Base-by-base conservation (phyloP, 1,284 basidiomycete genomes). In the Cutaneotrichosporon mucoides region DNA sequence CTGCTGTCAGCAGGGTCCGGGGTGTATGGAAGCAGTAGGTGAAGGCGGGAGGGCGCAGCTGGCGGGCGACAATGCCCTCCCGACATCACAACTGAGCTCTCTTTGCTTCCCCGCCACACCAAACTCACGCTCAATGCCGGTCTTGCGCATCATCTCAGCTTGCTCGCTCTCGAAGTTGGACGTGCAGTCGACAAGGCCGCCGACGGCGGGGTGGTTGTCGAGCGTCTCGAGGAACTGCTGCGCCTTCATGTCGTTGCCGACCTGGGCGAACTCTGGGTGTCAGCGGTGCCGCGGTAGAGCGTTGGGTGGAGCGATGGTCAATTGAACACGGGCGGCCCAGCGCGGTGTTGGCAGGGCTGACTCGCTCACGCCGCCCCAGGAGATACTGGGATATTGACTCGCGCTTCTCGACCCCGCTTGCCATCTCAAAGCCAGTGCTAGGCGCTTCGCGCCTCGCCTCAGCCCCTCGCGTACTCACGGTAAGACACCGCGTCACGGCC, bases 401-500 rank as follows among this genome's bases (percentile, higher is more conserved):
- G 24, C 24, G 24, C 24, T 24, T 24, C 24, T 24, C 24, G 24
- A 24, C 24, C 24, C 24, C 24, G 24, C 24, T 24, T 24, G 24
- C 24, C 24, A 24, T 24, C 24, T 24, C 24, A 24, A 43, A 6
- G n/a, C 42, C 42, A 43, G 42, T 15, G n/a, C 43, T 16, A 13
- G 16, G 43, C 16, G n/a, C 43, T 44, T 6, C n/a, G n/a, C n/a
- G 43, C 49, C n/a, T 9, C 24, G n/a, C 0, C 2, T 24, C 24
- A 24, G 24, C 24, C 24, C 24, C 24, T 24, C 24, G 24, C 24
- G 24, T 24, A 68, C 74, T 64, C 51, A 76, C 74, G 78, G 63
- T 79, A 77, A 3, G 76, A 77, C n/a, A 80, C 59, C 6, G 79
- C 79, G 59, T 80, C 80, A 7, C 76, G 61, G 3, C 80, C 80